Conservation (phyloP, 2,329 filamentous ascomycete species). For the Phyllachora maydis region DNA sequence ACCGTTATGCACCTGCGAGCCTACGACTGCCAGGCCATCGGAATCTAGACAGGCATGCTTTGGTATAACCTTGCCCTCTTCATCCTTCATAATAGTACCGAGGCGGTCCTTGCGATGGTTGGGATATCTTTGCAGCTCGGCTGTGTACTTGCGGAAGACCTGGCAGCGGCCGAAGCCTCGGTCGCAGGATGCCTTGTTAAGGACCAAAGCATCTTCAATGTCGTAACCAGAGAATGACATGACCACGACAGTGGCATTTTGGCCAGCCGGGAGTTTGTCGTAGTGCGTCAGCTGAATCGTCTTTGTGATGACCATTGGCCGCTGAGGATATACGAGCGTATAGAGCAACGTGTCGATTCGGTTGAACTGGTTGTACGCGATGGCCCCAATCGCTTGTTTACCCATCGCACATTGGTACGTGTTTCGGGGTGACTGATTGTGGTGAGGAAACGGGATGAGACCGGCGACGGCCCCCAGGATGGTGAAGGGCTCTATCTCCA, state of each 20-base stretch:
- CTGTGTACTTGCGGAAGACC: constrained; percentile 88
- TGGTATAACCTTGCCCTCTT: constrained; percentile 35
- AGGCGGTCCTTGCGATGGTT: constrained; percentile 56
- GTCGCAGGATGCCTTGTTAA: constrained; percentile 93
- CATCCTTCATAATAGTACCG: constrained; percentile 40
- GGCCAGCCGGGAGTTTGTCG: constrained; percentile 88
- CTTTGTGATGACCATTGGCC: constrained; percentile 92
- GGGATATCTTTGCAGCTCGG: constrained; percentile 71
- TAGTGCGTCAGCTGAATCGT: constrained; percentile 95
- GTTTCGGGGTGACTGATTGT: constrained; percentile 96
- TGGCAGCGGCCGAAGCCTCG: constrained; percentile 92
- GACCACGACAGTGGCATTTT: constrained; percentile 93
- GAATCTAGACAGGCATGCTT: constrained; percentile 56
- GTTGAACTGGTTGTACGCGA: constrained; percentile 95
- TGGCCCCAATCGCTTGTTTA: constrained; percentile 97
- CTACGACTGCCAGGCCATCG: constrained; percentile 82
- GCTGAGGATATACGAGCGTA: constrained; percentile 91
- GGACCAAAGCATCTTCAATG: constrained; percentile 91
- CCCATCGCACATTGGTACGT: constrained; percentile 99
- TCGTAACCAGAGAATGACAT: constrained; percentile 99
- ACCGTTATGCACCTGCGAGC: constrained; percentile 54
- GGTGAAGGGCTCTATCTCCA: constrained; percentile 97
- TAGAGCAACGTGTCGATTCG: constrained; percentile 92
- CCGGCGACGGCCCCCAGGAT: constrained; percentile 89
- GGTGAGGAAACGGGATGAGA: constrained; percentile 91